Evolutionary conservation across 1,139 yeast genomes (phyloP), one percentile per base, ranked within the genome.

Genomic region (Candida frijolesensis): DNA sequence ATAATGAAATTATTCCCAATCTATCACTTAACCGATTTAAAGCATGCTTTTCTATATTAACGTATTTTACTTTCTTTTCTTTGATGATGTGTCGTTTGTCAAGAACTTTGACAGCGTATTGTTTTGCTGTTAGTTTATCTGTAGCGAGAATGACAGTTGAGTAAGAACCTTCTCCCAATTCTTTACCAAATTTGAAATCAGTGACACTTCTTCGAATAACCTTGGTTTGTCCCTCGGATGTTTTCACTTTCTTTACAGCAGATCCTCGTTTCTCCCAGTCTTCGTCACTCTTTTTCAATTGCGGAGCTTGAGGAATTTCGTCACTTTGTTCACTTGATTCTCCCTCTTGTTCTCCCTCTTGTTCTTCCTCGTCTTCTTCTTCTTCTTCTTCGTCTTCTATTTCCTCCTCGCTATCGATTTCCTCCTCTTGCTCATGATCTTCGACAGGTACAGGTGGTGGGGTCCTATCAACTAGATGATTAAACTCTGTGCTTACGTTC

Each of bases 161-260:
- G 64, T 94, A 95, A 1, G 97, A 90, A 1, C 99, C 99, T 65
- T 91, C 97, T 9, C 99, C 99, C 41, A 95, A 79, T 51, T 86
- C 83, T 49, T 87, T 84, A 34, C 96, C 94, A 62, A 94, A 91
- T 56, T 84, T 84, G 68, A 92, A 95, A 69, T 94, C 99, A 56
- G 80, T 79, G 1, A 92, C 96, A 18, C 87, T 79, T 61, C 89
- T 76, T 60, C 82, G 82, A 30, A 76, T 69, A 7, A 74, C 58
- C 45, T 63, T 61, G 33, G 56, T 57, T 27, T 51, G 51, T 8
- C 54, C 54, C 6, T 40, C 44, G 1, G 43, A 40, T 1, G 63
- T 60, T 3, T 60, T 51, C 0, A 70, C 53, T n/a, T 55, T 58
- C 43, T 61, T 60, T 14, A 65, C 62, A 0, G 80, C 80, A n/a